Conservation (phyloP, 495 filamentous ascomycete species). For the Cairneyella variabilis region DNA sequence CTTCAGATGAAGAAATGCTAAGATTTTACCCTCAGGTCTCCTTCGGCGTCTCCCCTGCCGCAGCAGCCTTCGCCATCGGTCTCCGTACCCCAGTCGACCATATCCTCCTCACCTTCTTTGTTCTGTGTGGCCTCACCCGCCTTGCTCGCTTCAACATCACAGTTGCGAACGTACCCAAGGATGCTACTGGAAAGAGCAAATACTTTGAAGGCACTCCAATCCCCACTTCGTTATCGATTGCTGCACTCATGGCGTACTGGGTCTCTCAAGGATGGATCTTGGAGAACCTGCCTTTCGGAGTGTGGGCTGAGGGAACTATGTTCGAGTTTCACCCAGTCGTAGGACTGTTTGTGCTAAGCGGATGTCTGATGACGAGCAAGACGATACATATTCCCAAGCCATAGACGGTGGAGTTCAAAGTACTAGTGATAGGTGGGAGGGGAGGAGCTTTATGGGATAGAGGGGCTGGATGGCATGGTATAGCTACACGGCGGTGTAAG, state of each 20-base stretch:
- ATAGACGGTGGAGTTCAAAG: background rate
- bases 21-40: constrained; percentile 61
- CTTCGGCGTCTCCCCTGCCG: constrained; percentile 88
- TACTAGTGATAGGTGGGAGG: background rate
- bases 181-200: constrained; percentile 80
- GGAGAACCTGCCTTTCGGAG: constrained; percentile 69
- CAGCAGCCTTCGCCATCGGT: constrained; percentile 83
- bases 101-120: constrained; percentile 80
- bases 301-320: constrained; percentile 56
- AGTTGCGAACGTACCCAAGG: constrained; percentile 80
- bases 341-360: constrained; percentile 75
- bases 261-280: constrained; percentile 74
- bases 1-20: background rate
- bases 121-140: constrained; percentile 90
- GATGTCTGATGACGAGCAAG: constrained; percentile 91
- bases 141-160: constrained; percentile 98
- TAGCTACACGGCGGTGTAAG: background rate
- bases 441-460: no score
- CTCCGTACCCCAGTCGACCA: constrained; percentile 85
- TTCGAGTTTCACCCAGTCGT: constrained; percentile 88
- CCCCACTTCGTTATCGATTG: constrained; percentile 79
- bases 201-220: constrained; percentile 98
- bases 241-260: constrained; percentile 86
- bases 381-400: constrained; percentile 96
- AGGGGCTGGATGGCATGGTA: no score